Conservation (phyloP, 1,139 yeast species). For the Taphrina pruni region DNA sequence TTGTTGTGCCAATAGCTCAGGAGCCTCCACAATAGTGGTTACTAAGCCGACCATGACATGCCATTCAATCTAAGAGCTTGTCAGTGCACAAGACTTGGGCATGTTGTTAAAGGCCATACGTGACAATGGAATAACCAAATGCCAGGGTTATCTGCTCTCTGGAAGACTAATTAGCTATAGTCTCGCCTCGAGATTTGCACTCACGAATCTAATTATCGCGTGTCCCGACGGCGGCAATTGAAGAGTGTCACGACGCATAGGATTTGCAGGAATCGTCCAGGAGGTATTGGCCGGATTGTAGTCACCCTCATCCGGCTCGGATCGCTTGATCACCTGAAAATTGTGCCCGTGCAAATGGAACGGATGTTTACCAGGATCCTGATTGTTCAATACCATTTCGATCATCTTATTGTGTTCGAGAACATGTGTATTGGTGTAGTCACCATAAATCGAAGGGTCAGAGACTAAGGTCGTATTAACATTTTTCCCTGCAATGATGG, state of each 20-base stretch:
- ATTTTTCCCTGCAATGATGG: conserved; percentile 68
- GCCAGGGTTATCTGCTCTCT: conserved; percentile 77
- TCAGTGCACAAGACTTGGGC: not conserved
- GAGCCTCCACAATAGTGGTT: conserved; percentile 75
- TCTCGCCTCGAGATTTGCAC: conserved; percentile 10
- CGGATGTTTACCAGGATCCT: conserved; percentile 82
- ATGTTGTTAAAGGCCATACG: conserved; percentile 23
- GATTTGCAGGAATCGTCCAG: conserved; percentile 60
- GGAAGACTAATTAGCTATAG: not conserved
- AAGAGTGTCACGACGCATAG: conserved; percentile 73
- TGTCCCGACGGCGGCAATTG: conserved; percentile 71
- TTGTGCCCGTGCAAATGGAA: conserved; percentile 85
- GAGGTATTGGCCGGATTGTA: conserved; percentile 59
- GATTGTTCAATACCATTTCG: conserved; percentile 71
- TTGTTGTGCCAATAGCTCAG: conserved; percentile 62
- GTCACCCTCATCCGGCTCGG: conserved; percentile 59
- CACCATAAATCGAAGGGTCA: conserved; percentile 71
- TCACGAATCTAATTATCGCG: conserved; percentile 67
- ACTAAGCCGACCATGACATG: conserved; percentile 89
- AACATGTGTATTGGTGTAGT: conserved; percentile 75
- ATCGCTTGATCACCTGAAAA: conserved; percentile 71
- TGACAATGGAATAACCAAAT: conserved; percentile 96
- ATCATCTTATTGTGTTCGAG: conserved; percentile 66
- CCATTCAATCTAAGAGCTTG: conserved; percentile 67
- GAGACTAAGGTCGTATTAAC: conserved; percentile 52